Evolutionary conservation across 1,284 basidiomycete genomes (phyloP), one percentile per base, ranked within the genome.

Genomic region (Cryptococcus wingfieldii): DNA sequence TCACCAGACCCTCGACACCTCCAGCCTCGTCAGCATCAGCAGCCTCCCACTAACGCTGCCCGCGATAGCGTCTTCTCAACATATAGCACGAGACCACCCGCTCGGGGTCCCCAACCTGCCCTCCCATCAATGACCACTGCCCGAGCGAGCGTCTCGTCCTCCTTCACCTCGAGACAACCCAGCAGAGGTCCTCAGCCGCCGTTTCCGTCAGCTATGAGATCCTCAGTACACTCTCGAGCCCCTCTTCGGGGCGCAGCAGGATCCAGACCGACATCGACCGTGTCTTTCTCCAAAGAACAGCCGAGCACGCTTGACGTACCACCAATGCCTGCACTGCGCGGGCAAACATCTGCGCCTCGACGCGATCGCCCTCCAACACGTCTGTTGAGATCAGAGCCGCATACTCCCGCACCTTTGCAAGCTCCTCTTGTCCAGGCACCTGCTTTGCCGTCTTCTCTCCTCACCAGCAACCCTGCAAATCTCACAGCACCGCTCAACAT

Each of bases 1-100:
- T 51, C 50, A 6, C 28, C 50, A 8, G 46, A 51, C n/a, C 54
- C 54, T 14, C 41, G 54, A 18, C 44, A 55, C 42, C 41, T 46
- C 42, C 14, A 43, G 34, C 23, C 42, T 9, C 50, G 34, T 16
- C 13, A 7, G 25, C 23, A 13, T 9, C 44, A 42, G 41, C 44
- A 23, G 14, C 18, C 44, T 28, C 9, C 44, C 23, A 23, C 44
- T 18, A 46, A 27, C 16, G 41, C 41, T 16, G 7, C 19, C 39
- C 39, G 39, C 39, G 7, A 9, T 13, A 42, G 39, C 14, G 19
- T 42, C 39, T n/a, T 16, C 1, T 19, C 39, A 16, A 42, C 16
- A 7, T n/a, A 16, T 13, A 42, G 39, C 39, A 42, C 16, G 7
- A 42, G 39, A 34, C 39, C 39, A 13, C 16, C 39, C 8, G 3